Evolutionary conservation across 1,284 basidiomycete species (phyloP).

Genomic region (Polyporus tsugae): DNA sequence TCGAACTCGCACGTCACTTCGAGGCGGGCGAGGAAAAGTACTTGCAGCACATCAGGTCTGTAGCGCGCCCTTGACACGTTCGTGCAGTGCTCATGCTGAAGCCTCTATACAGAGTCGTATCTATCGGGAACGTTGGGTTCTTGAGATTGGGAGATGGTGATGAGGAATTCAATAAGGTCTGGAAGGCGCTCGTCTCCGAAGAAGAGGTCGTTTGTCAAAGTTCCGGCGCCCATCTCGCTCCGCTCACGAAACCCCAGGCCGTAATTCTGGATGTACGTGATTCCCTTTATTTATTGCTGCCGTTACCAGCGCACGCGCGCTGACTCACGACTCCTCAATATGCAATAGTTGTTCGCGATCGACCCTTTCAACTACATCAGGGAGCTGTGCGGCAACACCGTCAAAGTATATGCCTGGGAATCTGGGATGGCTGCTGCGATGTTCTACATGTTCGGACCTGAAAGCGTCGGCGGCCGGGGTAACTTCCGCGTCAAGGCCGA

Average conservation of each 20-base stretch:
- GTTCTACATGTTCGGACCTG: constrained; percentile 28
- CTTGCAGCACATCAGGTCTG: not conserved
- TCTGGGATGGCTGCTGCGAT: constrained; percentile 20
- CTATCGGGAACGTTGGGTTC: not conserved
- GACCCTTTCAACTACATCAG: constrained; percentile 15
- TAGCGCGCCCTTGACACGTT: not conserved
- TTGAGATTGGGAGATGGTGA: not conserved
- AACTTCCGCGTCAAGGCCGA: constrained; percentile 28
- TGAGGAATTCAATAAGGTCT: not conserved
- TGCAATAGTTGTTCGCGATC: constrained; percentile 27
- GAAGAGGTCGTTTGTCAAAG: not conserved
- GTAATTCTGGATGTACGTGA: not conserved
- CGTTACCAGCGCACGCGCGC: not conserved
- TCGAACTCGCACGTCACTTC: not conserved
- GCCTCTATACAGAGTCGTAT: constrained; percentile 22
- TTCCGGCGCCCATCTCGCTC: not conserved
- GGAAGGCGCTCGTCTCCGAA: constrained; percentile 1
- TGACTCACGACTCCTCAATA: not conserved
- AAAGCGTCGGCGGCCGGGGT: constrained; percentile 27
- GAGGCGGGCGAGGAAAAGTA: not conserved
- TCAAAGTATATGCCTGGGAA: constrained; percentile 31
- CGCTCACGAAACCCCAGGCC: constrained; percentile 9
- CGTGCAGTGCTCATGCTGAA: not conserved
- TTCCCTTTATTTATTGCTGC: not conserved
- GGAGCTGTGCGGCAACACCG: constrained; percentile 10